Conservation (phyloP, 345 rosid genomes). For the Moricandia arvensis region DNA sequence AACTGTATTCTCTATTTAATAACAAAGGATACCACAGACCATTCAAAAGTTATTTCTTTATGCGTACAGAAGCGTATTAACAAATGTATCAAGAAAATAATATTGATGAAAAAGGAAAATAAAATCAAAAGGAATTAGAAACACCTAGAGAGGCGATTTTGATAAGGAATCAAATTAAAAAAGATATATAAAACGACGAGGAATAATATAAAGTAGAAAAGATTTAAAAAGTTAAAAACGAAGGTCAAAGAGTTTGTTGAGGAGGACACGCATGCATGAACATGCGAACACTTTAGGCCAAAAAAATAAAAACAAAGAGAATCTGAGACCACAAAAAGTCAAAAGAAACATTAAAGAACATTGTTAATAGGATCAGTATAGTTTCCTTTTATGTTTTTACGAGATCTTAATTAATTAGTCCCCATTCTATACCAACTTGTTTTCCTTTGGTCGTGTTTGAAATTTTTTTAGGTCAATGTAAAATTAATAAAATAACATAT, state of each 20-base stretch:
- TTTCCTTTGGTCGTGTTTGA: slow-evolving; percentile 1
- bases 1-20: neutral
- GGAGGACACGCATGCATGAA: slow-evolving; percentile 33
- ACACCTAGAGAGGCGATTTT: neutral
- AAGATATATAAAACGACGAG: slow-evolving; percentile 20
- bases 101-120: neutral
- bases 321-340: slow-evolving; percentile 35
- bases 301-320: slow-evolving; percentile 5
- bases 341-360: slow-evolving; percentile 31
- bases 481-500: neutral
- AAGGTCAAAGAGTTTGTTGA: slow-evolving; percentile 34
- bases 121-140: slow-evolving; percentile 5
- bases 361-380: slow-evolving; percentile 39
- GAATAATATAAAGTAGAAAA: slow-evolving; percentile 19
- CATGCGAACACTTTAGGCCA: slow-evolving; percentile 29
- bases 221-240: slow-evolving; percentile 5
- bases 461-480: neutral
- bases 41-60: neutral
- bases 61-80: neutral
- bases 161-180: slow-evolving; percentile 13
- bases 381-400: slow-evolving; percentile 12
- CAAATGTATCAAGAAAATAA: neutral
- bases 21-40: neutral
- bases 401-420: slow-evolving; percentile 18
- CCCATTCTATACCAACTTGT: slow-evolving; percentile 8